These are phyloP conservation scores for Boeremia lycopersici DNA, from an alignment of 2,329 filamentous ascomycete species.

Conservation along the genomic window DNA sequence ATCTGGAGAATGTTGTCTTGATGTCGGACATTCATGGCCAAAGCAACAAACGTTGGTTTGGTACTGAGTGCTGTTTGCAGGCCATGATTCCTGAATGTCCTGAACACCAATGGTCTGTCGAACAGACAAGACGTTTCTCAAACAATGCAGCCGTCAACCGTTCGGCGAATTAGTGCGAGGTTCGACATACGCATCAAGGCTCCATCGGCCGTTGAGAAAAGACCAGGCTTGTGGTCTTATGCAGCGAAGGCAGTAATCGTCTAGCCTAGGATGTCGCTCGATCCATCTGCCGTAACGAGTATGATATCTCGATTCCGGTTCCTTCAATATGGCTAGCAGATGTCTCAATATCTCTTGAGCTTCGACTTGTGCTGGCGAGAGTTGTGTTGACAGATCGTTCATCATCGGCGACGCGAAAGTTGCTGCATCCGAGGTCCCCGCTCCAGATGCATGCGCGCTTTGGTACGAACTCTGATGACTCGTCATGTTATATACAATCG, in stretches of 20 bases:
- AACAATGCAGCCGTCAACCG: neutral
- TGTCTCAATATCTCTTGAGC: slow-evolving; percentile 30
- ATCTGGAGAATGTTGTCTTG: neutral
- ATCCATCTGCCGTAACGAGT: slow-evolving; percentile 29
- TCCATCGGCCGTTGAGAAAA: slow-evolving; percentile 27
- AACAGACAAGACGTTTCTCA: neutral
- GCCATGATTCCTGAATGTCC: neutral
- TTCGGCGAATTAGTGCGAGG: neutral
- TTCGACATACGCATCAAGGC: slow-evolving; percentile 21
- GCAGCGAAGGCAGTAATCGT: slow-evolving; percentile 25
- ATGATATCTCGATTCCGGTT: slow-evolving; percentile 22
- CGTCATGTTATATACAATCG: slow-evolving; percentile 1
- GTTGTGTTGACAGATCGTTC: slow-evolving; percentile 14
- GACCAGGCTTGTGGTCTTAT: slow-evolving; percentile 33
- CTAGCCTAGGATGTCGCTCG: slow-evolving; percentile 25
- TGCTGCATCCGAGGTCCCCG: neutral
- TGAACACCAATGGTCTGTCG: neutral
- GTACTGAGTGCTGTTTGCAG: neutral
- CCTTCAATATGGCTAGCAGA: slow-evolving; percentile 25
- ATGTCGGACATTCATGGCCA: neutral
- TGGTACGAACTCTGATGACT: neutral
- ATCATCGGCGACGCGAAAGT: slow-evolving; percentile 2
- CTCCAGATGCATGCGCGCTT: neutral
- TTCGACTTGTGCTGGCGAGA: slow-evolving; percentile 28
- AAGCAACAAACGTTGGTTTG: neutral